phyloP scores from a whole-genome alignment of 495 filamentous ascomycete species.

The Aspergillus bertholletiae region DNA sequence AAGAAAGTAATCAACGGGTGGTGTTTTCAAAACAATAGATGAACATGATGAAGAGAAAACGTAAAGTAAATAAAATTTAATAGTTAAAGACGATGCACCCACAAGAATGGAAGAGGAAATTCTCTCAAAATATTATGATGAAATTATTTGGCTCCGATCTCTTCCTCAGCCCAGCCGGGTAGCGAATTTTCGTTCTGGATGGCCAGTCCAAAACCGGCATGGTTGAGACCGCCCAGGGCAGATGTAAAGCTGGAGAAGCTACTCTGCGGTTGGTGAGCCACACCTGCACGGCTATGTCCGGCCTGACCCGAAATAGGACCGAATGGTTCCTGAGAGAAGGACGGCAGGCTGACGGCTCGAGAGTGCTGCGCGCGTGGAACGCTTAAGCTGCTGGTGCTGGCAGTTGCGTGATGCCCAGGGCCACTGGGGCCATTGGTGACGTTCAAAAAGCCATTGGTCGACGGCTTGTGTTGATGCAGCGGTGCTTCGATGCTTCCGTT shows the following conservation, averaged over 20 bases:
- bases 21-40: conserved; percentile 14
- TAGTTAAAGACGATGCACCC: conserved; percentile 16
- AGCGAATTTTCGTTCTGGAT: conserved; percentile 62
- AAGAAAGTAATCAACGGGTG: conserved; percentile 7
- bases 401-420: conserved; percentile 49
- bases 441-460: conserved; percentile 51
- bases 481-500: conserved; percentile 49
- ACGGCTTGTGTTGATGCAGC: conserved; percentile 55
- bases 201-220: conserved; percentile 57
- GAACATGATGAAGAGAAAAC: conserved; percentile 19
- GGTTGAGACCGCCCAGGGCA: conserved; percentile 54
- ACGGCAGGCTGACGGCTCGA: conserved; percentile 81
- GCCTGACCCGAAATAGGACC: conserved; percentile 42
- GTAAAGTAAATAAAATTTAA: conserved; percentile 5
- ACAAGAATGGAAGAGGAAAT: conserved; percentile 19
- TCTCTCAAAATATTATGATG: conserved; percentile 7
- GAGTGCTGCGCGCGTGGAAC: conserved; percentile 68
- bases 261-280: conserved; percentile 50
- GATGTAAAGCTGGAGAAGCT: conserved; percentile 58
- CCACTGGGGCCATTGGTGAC: conserved; percentile 66
- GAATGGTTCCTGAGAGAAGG: conserved; percentile 60
- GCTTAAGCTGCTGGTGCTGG: conserved; percentile 60
- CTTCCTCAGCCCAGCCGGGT: conserved; percentile 65
- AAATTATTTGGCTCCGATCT: conserved; percentile 52
- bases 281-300: conserved; percentile 38